Percentiles rank a stretch among this genome's conserved stretches.
These are phyloP conservation scores for Hibiscus syriacus DNA, from an alignment of 345 rosid species.

Conservation along the genomic window DNA sequence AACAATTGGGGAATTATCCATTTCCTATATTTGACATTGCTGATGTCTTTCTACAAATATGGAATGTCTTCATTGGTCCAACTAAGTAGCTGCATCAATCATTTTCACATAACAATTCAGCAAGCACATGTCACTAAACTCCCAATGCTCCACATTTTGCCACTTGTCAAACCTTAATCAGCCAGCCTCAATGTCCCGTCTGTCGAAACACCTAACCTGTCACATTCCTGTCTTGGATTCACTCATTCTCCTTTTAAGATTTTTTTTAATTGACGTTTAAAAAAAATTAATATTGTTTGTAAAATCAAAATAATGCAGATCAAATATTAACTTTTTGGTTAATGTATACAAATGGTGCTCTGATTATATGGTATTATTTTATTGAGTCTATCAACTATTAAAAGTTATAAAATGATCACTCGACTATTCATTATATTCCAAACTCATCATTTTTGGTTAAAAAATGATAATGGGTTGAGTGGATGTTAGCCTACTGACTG, in stretches of 20 bases:
- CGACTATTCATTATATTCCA: no score
- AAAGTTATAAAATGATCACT: no score
- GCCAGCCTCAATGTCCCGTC: background rate
- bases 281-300: rapidly evolving
- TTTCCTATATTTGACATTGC: no score
- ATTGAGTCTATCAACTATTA: no score
- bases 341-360: no score
- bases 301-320: no score
- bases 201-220: background rate
- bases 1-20: no score
- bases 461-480: no score
- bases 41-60: background rate
- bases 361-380: no score
- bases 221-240: background rate
- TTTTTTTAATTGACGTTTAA: background rate
- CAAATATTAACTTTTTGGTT: no score
- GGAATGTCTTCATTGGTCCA: background rate
- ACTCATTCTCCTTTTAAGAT: background rate
- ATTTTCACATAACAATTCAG: background rate
- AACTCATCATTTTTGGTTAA: no score
- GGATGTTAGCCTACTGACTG: no score
- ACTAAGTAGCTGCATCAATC: background rate
- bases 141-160: background rate
- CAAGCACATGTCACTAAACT: background rate
- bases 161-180: background rate